phyloP scores from a whole-genome alignment of 768 basidiomycete genomes.

The Filobasidium floriforme region DNA sequence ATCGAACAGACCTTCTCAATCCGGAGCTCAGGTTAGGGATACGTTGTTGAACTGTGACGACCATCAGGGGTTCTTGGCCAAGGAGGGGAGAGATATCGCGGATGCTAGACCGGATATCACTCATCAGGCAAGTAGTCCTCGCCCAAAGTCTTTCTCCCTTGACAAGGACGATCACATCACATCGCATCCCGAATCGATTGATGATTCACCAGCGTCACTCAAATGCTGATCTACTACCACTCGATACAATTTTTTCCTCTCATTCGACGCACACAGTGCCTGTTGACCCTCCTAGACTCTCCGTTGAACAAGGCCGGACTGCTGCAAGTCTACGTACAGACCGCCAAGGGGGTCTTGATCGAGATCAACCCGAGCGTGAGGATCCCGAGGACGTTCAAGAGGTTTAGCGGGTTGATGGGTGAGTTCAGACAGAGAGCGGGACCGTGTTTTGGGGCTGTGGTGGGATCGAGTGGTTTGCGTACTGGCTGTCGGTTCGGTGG shows the following conservation, averaged over 20 bases:
- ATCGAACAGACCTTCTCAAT: conserved; percentile 40
- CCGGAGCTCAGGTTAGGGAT: conserved; percentile 60
- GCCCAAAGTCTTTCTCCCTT: too few relatives aligned
- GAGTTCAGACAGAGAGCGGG: conserved; percentile 29
- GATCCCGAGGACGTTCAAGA: conserved; percentile 96
- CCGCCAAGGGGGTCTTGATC: conserved; percentile 88
- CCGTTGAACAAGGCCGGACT: conserved; percentile 95
- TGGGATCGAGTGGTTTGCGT: neutral
- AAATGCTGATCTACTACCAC: too few relatives aligned
- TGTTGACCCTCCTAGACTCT: conserved; percentile 91
- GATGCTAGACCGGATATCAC: conserved; percentile 99
- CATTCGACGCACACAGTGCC: conserved; percentile 65
- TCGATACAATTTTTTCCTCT: too few relatives aligned
- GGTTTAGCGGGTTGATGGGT: conserved; percentile 99
- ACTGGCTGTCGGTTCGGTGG: too few relatives aligned
- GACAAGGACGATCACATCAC: too few relatives aligned
- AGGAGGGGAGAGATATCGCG: conserved; percentile 94
- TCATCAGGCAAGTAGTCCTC: conserved; percentile 64
- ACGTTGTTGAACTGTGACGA: conserved; percentile 96
- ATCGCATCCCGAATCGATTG: too few relatives aligned
- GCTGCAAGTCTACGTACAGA: conserved; percentile 96
- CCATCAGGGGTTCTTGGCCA: conserved; percentile 95
- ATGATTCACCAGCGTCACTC: too few relatives aligned
- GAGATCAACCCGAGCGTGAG: conserved; percentile 97
- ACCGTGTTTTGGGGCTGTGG: neutral